phyloP scores from a whole-genome alignment of 371 early-diverging fungal species.

The Mortierella sp. region DNA sequence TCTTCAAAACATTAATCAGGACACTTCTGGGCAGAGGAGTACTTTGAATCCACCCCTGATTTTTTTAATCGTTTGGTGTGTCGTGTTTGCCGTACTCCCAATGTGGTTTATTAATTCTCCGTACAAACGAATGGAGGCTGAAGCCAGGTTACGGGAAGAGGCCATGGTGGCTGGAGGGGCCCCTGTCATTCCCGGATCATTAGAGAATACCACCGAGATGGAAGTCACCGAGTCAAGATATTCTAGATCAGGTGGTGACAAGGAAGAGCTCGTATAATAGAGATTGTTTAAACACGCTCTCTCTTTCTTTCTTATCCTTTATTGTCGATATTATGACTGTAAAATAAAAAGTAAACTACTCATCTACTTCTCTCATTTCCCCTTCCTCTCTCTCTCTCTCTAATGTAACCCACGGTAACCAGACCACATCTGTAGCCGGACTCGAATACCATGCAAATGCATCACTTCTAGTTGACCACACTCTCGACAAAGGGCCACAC shows the following conservation, averaged over 20 bases:
- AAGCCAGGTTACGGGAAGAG: slow-evolving; percentile 23
- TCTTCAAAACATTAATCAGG: slow-evolving; percentile 43
- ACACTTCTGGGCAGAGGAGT: neutral
- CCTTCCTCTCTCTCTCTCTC: too few relatives aligned
- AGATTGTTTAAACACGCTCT: too few relatives aligned
- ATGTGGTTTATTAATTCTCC: slow-evolving; percentile 39
- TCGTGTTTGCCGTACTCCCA: slow-evolving; percentile 25
- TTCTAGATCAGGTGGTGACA: too few relatives aligned
- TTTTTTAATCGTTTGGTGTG: slow-evolving; percentile 46
- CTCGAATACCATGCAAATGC: slow-evolving; percentile 45
- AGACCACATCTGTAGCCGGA: slow-evolving; percentile 34
- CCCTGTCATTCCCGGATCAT: neutral
- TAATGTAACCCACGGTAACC: slow-evolving; percentile 19
- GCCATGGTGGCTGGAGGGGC: neutral
- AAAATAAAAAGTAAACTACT: too few relatives aligned
- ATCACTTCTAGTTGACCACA: slow-evolving; percentile 51
- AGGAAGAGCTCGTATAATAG: too few relatives aligned
- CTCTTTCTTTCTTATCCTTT: too few relatives aligned
- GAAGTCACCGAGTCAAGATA: too few relatives aligned
- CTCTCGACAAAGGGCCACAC: slow-evolving; percentile 15
- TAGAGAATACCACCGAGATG: too few relatives aligned
- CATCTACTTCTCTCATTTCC: too few relatives aligned
- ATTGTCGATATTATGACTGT: too few relatives aligned
- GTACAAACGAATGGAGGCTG: slow-evolving; percentile 46
- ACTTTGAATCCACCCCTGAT: slow-evolving; percentile 44